Conservation (phyloP, 2,329 filamentous ascomycete genomes). For the Fusarium tjaetaba region DNA sequence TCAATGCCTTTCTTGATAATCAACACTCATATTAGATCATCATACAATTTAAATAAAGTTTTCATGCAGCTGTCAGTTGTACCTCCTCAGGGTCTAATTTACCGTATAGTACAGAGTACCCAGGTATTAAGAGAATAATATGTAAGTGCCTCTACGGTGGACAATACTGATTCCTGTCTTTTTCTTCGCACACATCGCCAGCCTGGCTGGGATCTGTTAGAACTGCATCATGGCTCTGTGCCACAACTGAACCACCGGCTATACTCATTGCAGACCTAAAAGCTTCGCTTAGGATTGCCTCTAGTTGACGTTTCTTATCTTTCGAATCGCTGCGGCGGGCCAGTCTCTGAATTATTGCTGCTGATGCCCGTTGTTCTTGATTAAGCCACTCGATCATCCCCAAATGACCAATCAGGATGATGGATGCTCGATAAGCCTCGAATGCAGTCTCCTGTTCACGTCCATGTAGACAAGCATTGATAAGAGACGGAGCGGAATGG, state of each 20-base stretch:
- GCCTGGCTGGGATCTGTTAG: slow-evolving; percentile 27
- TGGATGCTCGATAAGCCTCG: slow-evolving; percentile 41
- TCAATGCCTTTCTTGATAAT: not conserved
- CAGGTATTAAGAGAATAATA: not conserved
- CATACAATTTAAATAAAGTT: not conserved
- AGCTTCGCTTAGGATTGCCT: slow-evolving; percentile 4
- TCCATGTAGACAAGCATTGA: slow-evolving; percentile 17
- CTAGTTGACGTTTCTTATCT: not conserved
- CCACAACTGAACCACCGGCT: slow-evolving; percentile 30
- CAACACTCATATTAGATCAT: not conserved
- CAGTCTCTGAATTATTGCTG: slow-evolving; percentile 1
- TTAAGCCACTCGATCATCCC: slow-evolving; percentile 46
- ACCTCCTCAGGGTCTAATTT: not conserved
- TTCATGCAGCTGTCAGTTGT: not conserved
- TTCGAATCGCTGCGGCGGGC: not conserved
- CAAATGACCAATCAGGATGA: slow-evolving; percentile 45
- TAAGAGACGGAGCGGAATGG: slow-evolving; percentile 42
- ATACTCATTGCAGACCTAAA: slow-evolving; percentile 31
- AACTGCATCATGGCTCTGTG: slow-evolving; percentile 17
- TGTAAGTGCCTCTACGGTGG: not conserved
- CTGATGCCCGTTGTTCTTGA: slow-evolving; percentile 44
- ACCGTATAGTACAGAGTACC: not conserved
- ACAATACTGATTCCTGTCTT: not conserved
- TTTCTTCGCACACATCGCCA: not conserved
- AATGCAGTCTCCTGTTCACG: slow-evolving; percentile 1